Evolutionary conservation across 768 basidiomycete species (phyloP), one percentile per base, ranked within the genome.

Genomic region (Glaciozyma martinii): DNA sequence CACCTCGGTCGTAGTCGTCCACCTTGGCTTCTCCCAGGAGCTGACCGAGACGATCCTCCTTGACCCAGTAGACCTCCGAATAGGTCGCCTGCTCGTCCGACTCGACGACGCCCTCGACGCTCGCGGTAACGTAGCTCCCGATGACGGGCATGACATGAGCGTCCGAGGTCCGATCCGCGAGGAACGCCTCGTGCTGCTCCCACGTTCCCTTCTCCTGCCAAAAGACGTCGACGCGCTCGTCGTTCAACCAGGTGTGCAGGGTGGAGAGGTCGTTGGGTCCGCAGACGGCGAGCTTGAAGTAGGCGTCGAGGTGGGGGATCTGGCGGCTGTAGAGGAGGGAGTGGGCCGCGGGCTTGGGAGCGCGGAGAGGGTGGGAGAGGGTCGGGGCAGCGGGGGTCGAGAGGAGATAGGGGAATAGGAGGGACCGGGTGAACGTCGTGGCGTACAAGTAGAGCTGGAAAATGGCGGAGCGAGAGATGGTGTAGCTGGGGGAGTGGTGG

Each of bases 11-110:
- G 57, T 71, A 67, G 52, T 71, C 66, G 32, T 59, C 50, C 23
- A 64, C 66, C 27, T 62, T 54, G n/a, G 49, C 46, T 3, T 61
- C 58, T 23, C 40, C 46, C 49, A 70, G 54, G 25, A 64, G 29
- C 2, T 60, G 56, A 0, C 59, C 68, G 15, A 70, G 56, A 21
- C 68, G 65, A 42, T 70, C 68, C 53, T 70, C 68, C 62, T 67
- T 71, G 56, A 60, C 66, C 69, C 69, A 71, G 58, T 66, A 71
- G n/a, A 71, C 37, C 52, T 71, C 69, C 29, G 61, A 55, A 25
- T 71, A 71, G 3, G 64, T 62, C 0, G 66, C 69, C 46, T 32
- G 23, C 30, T 55, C 61, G 57, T 40, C 27, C 13, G 57, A 21
- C 5, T 58, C 46, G 42, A 43, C 56, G 21, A 29, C n/a, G 3